Base-by-base conservation (phyloP, 2,329 filamentous ascomycete species). In the Knoxdaviesia proteae region DNA sequence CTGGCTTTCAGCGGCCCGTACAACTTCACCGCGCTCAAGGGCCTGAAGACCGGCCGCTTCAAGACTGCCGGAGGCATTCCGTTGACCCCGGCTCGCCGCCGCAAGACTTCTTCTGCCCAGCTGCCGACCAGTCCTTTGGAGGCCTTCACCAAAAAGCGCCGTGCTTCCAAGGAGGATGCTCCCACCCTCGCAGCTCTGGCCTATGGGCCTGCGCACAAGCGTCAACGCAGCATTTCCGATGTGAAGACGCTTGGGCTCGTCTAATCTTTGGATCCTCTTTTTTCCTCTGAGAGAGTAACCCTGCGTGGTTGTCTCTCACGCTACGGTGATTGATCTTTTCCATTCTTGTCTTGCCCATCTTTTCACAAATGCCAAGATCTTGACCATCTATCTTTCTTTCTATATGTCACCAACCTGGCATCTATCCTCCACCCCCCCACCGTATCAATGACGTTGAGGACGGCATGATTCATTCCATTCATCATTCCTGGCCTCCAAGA, bases 71-170 rank as follows among this genome's bases (percentile, higher is more conserved):
- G 39, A 5, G 72, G 73, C 36, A 68, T 73, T 3, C 77, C 77
- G n/a, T 69, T 82, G 47, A 81, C 78, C 4, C 78, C 78, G 1
- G 63, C 72, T 40, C 69, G 77, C 41, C 71, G 74, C 47, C 68
- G 69, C 37, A 74, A 70, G 58, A 63, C 59, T 44, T 56, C 58
- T 36, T 53, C 61, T 51, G 56, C 61, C 41, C 63, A 67, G 44
- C 49, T 61, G 34, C 53, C 60, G 35, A 64, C 64, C 47, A 73
- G 68, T 50, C 68, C 69, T 20, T 59, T 71, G 7, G 64, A 67
- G 32, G 54, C 58, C 3, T 48, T 61, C 31, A 62, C 65, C 32
- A 61, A 67, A 43, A 75, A 74, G 57, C 65, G 71, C 47, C 75
- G 74, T 55, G 68, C 69, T 32, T 62, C 67, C 3, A 55, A 54